These are phyloP conservation scores for Helenozyma baotianmanensis DNA, from an alignment of 805 yeast genomes.

Conservation along the genomic window DNA sequence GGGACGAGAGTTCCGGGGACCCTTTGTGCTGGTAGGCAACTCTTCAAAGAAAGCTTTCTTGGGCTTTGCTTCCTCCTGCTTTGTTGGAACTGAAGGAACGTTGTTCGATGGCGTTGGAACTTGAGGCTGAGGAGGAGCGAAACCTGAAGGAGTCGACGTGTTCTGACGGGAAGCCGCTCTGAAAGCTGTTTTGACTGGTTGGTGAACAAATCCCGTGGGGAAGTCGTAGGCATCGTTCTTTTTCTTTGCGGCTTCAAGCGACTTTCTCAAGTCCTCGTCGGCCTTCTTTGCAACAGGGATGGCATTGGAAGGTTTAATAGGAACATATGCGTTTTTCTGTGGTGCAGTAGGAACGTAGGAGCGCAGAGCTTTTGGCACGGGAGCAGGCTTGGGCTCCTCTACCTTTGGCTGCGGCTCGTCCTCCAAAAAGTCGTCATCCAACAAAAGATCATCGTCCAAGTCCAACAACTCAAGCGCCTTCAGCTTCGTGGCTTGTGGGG, in stretches of 20 bases:
- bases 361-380: not conserved
- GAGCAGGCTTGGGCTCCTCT: slow-evolving; percentile 1
- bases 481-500: slow-evolving; percentile 5
- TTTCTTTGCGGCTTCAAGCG: slow-evolving; percentile 45
- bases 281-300: not conserved
- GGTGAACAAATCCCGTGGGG: slow-evolving; percentile 51
- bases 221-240: slow-evolving; percentile 78
- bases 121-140: not conserved
- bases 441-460: slow-evolving; percentile 28
- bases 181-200: slow-evolving; percentile 36
- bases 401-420: no score
- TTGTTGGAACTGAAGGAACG: not conserved
- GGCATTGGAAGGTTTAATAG: not conserved
- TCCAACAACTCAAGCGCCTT: slow-evolving; percentile 16
- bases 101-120: not conserved
- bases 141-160: not conserved
- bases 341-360: slow-evolving; percentile 4
- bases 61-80: not conserved
- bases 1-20: no score
- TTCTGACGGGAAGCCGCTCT: slow-evolving; percentile 15
- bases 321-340: not conserved
- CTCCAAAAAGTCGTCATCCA: slow-evolving; percentile 36
- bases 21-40: slow-evolving; percentile 43
- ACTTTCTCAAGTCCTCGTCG: slow-evolving; percentile 7
- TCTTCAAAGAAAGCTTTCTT: slow-evolving; percentile 55